Evolutionary conservation across 306 rosid species (phyloP).

Genomic region (Gleditsia sinensis): DNA sequence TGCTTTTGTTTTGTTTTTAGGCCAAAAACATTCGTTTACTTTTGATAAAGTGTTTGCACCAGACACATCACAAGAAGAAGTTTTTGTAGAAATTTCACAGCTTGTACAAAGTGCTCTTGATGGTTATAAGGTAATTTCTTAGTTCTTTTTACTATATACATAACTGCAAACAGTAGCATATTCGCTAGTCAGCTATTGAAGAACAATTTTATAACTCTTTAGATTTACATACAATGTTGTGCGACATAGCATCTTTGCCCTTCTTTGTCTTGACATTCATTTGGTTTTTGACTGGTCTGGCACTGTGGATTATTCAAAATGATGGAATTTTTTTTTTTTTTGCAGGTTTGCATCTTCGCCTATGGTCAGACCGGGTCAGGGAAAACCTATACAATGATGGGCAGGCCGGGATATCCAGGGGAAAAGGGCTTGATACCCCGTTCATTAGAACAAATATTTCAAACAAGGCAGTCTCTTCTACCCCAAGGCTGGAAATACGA

Average conservation of each 20-base stretch:
- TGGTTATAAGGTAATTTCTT: conserved; percentile 86
- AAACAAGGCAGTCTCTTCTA: conserved; percentile 74
- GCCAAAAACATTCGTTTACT: conserved; percentile 85
- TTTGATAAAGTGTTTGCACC: conserved; percentile 92
- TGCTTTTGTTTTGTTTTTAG: conserved; percentile 44
- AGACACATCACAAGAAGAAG: conserved; percentile 79
- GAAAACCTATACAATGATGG: conserved; percentile 99
- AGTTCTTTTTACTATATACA: conserved; percentile 22
- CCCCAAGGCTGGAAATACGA: conserved; percentile 96
- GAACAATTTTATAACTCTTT: not conserved
- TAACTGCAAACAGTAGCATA: not conserved
- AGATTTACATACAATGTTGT: not conserved
- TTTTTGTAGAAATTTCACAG: conserved; percentile 89
- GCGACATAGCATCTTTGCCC: too few relatives aligned
- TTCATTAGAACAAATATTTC: conserved; percentile 88
- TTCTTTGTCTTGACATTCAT: too few relatives aligned
- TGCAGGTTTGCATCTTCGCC: conserved; percentile 96
- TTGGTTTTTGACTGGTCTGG: not conserved
- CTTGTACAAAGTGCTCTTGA: conserved; percentile 99
- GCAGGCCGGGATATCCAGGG: conserved; percentile 74
- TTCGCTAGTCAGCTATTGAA: not conserved
- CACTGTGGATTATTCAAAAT: too few relatives aligned
- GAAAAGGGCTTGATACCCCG: conserved; percentile 95
- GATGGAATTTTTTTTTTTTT: conserved; percentile 41
- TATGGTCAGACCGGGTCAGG: conserved; percentile 99